Evolutionary conservation across 2,329 filamentous ascomycete genomes (phyloP), one percentile per base, ranked within the genome.

Genomic region (Diaporthe sp.): DNA sequence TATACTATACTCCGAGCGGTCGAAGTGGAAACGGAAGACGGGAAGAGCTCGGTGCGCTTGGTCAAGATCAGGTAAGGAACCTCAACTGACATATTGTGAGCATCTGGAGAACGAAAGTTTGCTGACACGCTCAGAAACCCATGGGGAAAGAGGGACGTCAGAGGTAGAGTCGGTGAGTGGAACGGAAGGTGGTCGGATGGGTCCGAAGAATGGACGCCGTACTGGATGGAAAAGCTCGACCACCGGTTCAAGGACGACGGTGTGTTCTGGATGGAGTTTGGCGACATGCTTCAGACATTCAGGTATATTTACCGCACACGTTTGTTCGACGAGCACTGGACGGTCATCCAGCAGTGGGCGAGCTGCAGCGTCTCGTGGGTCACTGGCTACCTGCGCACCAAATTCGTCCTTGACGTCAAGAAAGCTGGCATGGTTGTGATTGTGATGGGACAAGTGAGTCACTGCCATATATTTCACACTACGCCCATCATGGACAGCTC

Each of bases 181-280:
- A 92, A 89, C 72, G 93, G 93, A 19, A 88, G 92, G 6, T 95
- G 93, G 93, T 91, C 90, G 51, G 93, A 95, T 80, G 93, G 93
- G 0, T 93, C 91, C 7, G 91, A 92, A 78, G 90, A 94, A 81
- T 95, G 93, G 93, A 94, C 92, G 1, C 86, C 92, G 0, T 90
- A 94, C 79, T 94, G 93, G 92, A 92, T 95, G 85, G 83, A 89
- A 76, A 89, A 90, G 77, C 85, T 94, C 3, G 86, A 88, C 39
- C 91, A 94, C 81, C 89, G 88, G 68, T 94, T 94, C 78, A 92
- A 92, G 25, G 91, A 94, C 78, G 92, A 94, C 78, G 92, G 92
- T 22, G 85, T 84, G 28, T 87, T 87, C 77, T 87, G 86, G 86
- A 88, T 87, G 83, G 81, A 84, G 6, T 87, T 84, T 77, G 79